Conservation (phyloP, 2,329 filamentous ascomycete genomes). For the Colletotrichum sp. region DNA sequence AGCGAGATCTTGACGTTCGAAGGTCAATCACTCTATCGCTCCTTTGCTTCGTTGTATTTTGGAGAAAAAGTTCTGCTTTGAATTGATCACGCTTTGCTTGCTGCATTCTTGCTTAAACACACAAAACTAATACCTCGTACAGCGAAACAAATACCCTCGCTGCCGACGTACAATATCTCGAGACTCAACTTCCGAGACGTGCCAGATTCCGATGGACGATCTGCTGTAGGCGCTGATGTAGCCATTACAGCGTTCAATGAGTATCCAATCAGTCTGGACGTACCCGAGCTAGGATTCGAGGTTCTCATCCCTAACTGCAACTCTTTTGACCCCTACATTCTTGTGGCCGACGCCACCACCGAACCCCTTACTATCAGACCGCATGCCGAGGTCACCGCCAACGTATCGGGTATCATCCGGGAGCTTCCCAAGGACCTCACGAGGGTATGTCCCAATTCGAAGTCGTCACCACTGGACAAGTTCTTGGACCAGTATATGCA, state of each 20-base stretch:
- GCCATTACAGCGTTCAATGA: conserved; percentile 74
- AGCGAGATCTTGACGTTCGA: conserved; percentile 78
- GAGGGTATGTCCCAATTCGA: conserved; percentile 73
- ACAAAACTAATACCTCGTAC: conserved; percentile 31
- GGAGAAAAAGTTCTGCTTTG: conserved; percentile 56
- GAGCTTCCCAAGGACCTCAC: conserved; percentile 77
- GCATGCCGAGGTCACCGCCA: conserved; percentile 67
- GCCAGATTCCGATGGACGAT: conserved; percentile 49
- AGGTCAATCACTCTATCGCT: conserved; percentile 76
- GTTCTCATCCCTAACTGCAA: conserved; percentile 85
- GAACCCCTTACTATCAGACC: conserved; percentile 70
- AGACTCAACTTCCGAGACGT: conserved; percentile 81
- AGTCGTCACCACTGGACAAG: conserved; percentile 82
- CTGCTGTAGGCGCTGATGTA: conserved; percentile 81
- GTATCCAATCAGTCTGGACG: conserved; percentile 76
- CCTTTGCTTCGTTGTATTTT: conserved; percentile 65
- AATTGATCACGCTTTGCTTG: conserved; percentile 21
- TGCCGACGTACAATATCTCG: conserved; percentile 84
- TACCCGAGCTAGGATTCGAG: conserved; percentile 84
- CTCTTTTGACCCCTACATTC: conserved; percentile 72
- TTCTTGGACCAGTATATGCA: conserved; percentile 83
- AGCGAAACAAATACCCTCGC: conserved; percentile 73
- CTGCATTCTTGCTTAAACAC: neutral
- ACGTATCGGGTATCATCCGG: conserved; percentile 73
- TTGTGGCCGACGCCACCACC: conserved; percentile 78